Evolutionary conservation across 1,284 basidiomycete species (phyloP), one percentile per base, ranked within the genome.

Genomic region (Papiliotrema flavescens): DNA sequence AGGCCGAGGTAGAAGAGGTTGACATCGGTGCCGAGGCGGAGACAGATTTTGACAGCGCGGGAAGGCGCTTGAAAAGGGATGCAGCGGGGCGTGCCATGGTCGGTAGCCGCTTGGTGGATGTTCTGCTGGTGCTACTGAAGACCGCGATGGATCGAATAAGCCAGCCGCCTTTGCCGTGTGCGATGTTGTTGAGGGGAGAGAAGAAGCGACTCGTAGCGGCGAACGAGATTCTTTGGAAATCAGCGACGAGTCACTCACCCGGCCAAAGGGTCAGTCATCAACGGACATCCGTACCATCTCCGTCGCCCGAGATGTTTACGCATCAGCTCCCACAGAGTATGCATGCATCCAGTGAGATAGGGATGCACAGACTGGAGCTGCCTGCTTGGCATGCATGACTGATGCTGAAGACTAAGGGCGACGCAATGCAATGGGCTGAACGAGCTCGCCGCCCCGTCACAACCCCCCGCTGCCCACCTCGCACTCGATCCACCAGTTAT

Each of bases 401-500:
- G n/a, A n/a, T n/a, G n/a, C n/a, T n/a, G n/a, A n/a, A n/a, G n/a
- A n/a, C n/a, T n/a, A n/a, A n/a, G n/a, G n/a, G n/a, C n/a, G n/a
- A n/a, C n/a, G n/a, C n/a, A n/a, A n/a, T n/a, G n/a, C n/a, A n/a
- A n/a, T n/a, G n/a, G n/a, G n/a, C n/a, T n/a, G n/a, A n/a, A n/a
- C n/a, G n/a, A n/a, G n/a, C n/a, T n/a, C n/a, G n/a, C n/a, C n/a
- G n/a, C n/a, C n/a, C n/a, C n/a, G n/a, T n/a, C n/a, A n/a, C n/a
- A n/a, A n/a, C n/a, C n/a, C n/a, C n/a, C n/a, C n/a, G n/a, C n/a
- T 23, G 2, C 71, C 73, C 1, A 77, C 73, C 54, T 73, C 71
- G 0, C 67, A 71, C 55, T 76, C 74, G 26, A 76, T 59, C 70
- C 74, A 77, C 76, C 76, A 78, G 63, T 78, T 78, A 55, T 78